These are phyloP conservation scores for Phytophthora agathidicida DNA, from an alignment of 352 stramenopile genomes.

Conservation along the genomic window DNA sequence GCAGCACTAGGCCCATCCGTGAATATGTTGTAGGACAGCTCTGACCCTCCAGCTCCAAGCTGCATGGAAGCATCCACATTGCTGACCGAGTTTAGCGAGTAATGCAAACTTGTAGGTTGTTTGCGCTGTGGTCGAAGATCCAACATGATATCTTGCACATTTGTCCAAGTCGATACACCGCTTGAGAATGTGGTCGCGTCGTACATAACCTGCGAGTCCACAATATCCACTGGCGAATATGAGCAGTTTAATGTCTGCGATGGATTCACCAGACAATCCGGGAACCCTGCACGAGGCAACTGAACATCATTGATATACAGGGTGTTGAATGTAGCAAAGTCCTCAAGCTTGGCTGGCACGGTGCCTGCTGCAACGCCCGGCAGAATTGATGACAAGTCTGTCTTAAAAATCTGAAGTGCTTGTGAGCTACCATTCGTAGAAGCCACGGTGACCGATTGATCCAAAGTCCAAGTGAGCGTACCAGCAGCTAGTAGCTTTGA, in stretches of 20 bases:
- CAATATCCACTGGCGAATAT: constrained; percentile 28
- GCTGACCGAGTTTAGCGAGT: constrained; percentile 42
- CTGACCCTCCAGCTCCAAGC: constrained; percentile 54
- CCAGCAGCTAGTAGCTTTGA: constrained; percentile 38
- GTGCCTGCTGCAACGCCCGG: constrained; percentile 21
- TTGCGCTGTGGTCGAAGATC: constrained; percentile 41
- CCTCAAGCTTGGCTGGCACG: constrained; percentile 34
- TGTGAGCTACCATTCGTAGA: constrained; percentile 11
- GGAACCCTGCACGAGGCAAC: constrained; percentile 61
- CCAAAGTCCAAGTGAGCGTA: constrained; percentile 49
- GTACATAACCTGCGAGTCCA: constrained; percentile 36
- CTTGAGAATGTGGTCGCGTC: constrained; percentile 48
- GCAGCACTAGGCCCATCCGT: constrained; percentile 26
- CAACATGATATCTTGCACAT: constrained; percentile 20
- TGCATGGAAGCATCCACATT: constrained; percentile 23
- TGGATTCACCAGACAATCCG: constrained; percentile 47
- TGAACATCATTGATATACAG: constrained; percentile 57
- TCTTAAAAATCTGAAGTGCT: constrained; percentile 44
- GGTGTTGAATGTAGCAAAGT: constrained; percentile 44
- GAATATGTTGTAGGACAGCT: constrained; percentile 57
- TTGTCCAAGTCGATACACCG: constrained; percentile 46
- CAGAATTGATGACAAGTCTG: constrained; percentile 56
- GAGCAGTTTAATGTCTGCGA: constrained; percentile 46
- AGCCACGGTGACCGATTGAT: constrained; percentile 35
- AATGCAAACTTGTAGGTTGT: constrained; percentile 45